phyloP scores from a whole-genome alignment of 2,329 filamentous ascomycete genomes.

The Bipolaris sorokiniana region DNA sequence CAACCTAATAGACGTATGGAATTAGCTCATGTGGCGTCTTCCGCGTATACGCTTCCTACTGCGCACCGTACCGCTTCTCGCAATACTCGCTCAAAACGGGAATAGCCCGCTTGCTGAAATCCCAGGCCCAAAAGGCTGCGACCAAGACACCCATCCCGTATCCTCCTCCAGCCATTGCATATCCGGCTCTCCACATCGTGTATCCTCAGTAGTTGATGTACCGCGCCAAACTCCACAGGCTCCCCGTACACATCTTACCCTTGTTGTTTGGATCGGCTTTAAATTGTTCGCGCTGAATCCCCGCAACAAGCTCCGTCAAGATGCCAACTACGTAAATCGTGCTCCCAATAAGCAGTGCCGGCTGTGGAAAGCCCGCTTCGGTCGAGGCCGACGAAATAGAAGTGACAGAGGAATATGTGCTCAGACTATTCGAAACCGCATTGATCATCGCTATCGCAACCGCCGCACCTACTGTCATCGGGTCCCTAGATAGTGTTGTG shows the following conservation, averaged over 20 bases:
- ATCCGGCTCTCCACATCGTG: conserved; percentile 58
- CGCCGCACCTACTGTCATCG: conserved; percentile 55
- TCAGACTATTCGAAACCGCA: conserved; percentile 60
- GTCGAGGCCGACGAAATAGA: conserved; percentile 56
- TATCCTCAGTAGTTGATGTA: conserved; percentile 64
- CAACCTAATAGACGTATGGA: conserved; percentile 40
- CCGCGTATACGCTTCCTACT: conserved; percentile 51
- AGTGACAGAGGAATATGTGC: conserved; percentile 61
- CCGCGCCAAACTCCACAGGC: conserved; percentile 57
- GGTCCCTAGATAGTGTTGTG: conserved; percentile 55
- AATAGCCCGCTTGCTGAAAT: conserved; percentile 55
- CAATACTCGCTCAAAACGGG: conserved; percentile 60
- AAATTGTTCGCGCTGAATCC: conserved; percentile 62
- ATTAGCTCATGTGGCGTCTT: conserved; percentile 48
- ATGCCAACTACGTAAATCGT: conserved; percentile 60
- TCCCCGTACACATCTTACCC: conserved; percentile 59
- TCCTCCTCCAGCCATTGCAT: conserved; percentile 57
- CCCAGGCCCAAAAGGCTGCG: conserved; percentile 52
- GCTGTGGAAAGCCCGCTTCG: conserved; percentile 49
- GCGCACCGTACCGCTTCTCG: conserved; percentile 48
- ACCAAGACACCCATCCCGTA: conserved; percentile 53
- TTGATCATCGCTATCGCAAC: conserved; percentile 60
- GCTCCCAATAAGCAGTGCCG: conserved; percentile 56
- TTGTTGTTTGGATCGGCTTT: conserved; percentile 59
- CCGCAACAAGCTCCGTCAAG: conserved; percentile 60